Base-by-base conservation (phyloP, 2,329 filamentous ascomycete species). In the Phyllosticta capitalensis region DNA sequence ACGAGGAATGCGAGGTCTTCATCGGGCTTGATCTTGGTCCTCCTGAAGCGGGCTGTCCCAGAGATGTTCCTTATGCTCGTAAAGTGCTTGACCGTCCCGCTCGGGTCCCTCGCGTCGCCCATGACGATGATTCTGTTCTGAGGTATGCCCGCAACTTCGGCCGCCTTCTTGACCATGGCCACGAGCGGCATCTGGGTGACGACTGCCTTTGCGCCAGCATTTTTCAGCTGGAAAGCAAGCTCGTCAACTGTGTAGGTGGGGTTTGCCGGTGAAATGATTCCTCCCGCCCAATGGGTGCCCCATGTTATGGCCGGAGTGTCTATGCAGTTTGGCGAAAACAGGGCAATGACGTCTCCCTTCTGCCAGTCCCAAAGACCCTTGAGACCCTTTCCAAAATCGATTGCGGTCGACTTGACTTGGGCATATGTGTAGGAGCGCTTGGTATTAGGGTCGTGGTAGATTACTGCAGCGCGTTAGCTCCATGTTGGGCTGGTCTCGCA, bases 251-350 rank as follows among this genome's bases (percentile, higher is more conserved):
- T 95, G 74, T 96, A 96, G 3, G 85, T 84, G 20, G 92, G 91
- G 69, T 96, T 96, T 2, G 90, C 91, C 0, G 92, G 90, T n/a
- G 87, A 90, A 10, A 90, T 76, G 56, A 90, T 78, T 28, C 89
- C 91, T 52, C 91, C 92, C 0, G 90, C 88, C 88, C 90, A 96
- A 64, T 88, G 83, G 9, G 84, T 81, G 26, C 91, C 92, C 78
- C 89, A 90, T 72, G 84, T 89, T 53, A 91, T 74, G 2, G 86
- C 78, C 0, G 90, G 86, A 0, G 87, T 90, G 71, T 96, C 92
- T 69, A 96, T 87, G 71, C 81, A 85, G 71, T 97, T 96, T 26
- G 91, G 89, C 3, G 89, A 86, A 77, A 87, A 96, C 58, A 96
- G 79, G 10, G 82, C 88, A 21, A 96, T 79, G 1, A 94, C 89